These are phyloP conservation scores for Secale cereale DNA, from an alignment of 176 grass and related monocot genomes.

Conservation along the genomic window DNA sequence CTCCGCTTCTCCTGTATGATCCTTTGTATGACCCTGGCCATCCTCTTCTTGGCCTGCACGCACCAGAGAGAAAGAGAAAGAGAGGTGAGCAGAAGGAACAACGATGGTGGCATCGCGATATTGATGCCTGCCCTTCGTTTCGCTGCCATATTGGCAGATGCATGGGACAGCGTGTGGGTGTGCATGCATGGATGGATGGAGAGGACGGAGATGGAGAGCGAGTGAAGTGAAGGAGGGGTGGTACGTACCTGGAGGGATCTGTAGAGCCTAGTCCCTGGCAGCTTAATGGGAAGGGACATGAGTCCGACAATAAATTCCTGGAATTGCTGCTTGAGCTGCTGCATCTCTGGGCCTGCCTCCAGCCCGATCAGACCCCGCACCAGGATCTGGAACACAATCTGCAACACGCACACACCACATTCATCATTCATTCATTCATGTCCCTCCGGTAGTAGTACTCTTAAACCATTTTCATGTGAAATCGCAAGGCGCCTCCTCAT, in stretches of 20 bases:
- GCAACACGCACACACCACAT: conserved; percentile 7
- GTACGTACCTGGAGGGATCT: conserved; percentile 71
- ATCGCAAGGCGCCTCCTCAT: background rate
- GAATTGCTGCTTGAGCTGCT: conserved; percentile 90
- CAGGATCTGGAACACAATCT: conserved; percentile 94
- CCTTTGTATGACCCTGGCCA: conserved; percentile 67
- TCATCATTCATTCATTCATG: background rate
- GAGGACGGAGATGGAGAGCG: background rate
- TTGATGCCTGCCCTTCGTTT: background rate
- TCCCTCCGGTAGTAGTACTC: background rate
- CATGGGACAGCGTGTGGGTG: background rate
- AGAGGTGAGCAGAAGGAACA: conserved; percentile 23
- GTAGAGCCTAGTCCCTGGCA: conserved; percentile 83
- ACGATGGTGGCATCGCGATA: background rate
- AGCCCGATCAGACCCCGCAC: conserved; percentile 87
- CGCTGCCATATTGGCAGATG: background rate
- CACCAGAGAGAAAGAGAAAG: background rate
- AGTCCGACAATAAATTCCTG: conserved; percentile 95
- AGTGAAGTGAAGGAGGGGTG: background rate
- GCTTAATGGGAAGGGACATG: conserved; percentile 90
- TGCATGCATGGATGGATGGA: background rate
- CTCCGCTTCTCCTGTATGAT: conserved; percentile 89
- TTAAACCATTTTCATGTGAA: background rate
- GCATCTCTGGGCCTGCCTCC: conserved; percentile 74
- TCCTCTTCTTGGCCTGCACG: conserved; percentile 88